These are phyloP conservation scores for Colletotrichum spaethianum DNA, from an alignment of 2,329 filamentous ascomycete genomes.

Conservation along the genomic window DNA sequence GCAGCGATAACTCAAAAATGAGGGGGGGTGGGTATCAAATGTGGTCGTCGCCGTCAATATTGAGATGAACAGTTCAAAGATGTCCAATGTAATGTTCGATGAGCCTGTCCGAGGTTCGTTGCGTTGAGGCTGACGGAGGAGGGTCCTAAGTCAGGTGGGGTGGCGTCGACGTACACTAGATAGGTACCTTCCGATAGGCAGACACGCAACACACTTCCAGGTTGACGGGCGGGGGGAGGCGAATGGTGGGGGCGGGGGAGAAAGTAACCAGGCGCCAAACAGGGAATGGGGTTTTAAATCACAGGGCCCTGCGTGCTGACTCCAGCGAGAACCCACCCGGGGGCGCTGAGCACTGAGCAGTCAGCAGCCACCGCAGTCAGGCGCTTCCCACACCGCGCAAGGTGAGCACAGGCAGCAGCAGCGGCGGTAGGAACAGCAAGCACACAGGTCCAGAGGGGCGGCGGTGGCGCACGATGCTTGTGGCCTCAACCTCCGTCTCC, in stretches of 20 bases:
- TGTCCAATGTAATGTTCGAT: not conserved
- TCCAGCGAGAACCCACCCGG: not conserved
- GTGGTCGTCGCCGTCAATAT: not conserved
- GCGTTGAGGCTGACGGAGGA: constrained; percentile 20
- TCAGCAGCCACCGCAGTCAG: not conserved
- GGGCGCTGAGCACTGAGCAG: constrained; percentile 2
- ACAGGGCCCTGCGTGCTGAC: not conserved
- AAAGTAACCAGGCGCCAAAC: not conserved
- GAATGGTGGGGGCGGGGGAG: constrained; percentile 1
- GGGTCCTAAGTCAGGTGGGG: constrained; percentile 11
- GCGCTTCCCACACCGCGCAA: not conserved
- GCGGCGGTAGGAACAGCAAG: not conserved
- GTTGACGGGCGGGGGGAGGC: not conserved
- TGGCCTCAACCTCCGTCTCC: not conserved
- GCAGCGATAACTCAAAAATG: not conserved
- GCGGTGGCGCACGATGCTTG: not conserved
- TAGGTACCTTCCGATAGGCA: not conserved
- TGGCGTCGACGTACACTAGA: constrained; percentile 1
- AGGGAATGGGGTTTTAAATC: constrained; percentile 1
- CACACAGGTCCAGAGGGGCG: not conserved
- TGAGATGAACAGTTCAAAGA: constrained; percentile 10
- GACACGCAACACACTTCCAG: not conserved
- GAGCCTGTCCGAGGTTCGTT: not conserved
- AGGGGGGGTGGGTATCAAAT: not conserved
- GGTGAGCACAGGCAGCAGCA: constrained; percentile 11